Conservation (phyloP, 257 asterid species). For the Gentiana straminea region DNA sequence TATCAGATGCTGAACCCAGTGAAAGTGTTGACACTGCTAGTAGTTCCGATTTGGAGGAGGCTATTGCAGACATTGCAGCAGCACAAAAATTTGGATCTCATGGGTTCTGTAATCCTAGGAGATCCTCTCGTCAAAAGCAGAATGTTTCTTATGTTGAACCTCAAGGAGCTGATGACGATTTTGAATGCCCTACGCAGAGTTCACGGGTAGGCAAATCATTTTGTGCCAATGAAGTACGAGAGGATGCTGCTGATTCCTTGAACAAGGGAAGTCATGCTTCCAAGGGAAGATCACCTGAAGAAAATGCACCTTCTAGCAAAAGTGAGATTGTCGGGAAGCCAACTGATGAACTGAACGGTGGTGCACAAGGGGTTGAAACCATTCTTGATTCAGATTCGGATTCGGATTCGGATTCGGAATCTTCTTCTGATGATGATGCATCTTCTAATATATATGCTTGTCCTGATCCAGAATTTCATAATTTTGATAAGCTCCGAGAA, state of each 20-base stretch:
- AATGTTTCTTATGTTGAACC: constrained; percentile 44
- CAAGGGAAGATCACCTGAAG: constrained; percentile 16
- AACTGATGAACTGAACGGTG: constrained; percentile 9
- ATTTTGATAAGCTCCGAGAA: constrained; percentile 35
- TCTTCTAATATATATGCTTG: constrained; percentile 4
- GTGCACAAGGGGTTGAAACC: constrained; percentile 21
- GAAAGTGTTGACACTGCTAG: constrained; percentile 43
- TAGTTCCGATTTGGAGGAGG: constrained; percentile 28
- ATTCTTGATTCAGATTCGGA: constrained; percentile 16
- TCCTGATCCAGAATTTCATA: constrained; percentile 51
- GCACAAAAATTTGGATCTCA: constrained; percentile 25
- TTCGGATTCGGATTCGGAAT: constrained; percentile 27
- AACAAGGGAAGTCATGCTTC: constrained; percentile 11
- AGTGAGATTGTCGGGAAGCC: constrained; percentile 10
- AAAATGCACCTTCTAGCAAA: constrained; percentile 11
- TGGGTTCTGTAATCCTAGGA: constrained; percentile 21
- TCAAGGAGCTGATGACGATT: constrained; percentile 30
- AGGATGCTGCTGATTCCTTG: constrained; percentile 13
- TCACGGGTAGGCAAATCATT: constrained; percentile 23
- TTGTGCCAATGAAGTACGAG: constrained; percentile 15
- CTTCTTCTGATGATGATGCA: constrained; percentile 9
- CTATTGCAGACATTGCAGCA: constrained; percentile 14
- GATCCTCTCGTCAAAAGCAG: constrained; percentile 59
- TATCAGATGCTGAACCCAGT: constrained; percentile 32
- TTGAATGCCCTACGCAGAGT: constrained; percentile 24